Evolutionary conservation across 345 rosid species (phyloP), one percentile per base, ranked within the genome.

Genomic region (Kandelia obovata): DNA sequence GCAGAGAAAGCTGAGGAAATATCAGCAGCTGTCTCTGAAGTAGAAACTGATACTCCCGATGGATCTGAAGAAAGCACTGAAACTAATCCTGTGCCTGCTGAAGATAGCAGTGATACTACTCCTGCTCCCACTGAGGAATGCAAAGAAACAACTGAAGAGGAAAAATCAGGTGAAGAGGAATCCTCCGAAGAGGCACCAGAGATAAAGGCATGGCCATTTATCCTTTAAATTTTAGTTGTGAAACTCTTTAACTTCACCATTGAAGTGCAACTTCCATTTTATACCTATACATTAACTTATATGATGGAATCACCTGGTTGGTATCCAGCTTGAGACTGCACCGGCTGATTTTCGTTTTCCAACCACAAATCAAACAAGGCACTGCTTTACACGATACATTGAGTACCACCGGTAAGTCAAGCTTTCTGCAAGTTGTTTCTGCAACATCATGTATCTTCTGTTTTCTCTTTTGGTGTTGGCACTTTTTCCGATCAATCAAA

Each of bases 281-380:
- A 21, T 52, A 2, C 35, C 32, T 39, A 19, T 26, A 46, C 47
- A 34, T 71, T 71, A 11, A 66, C 65, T 78, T 58, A 20, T 61
- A 13, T 57, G 5, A 2, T 2, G 61, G 53, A 66, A 66, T 46
- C 65, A 53, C 73, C 32, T 78, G 46, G 60, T 59, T 74, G 61
- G 53, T 71, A 47, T 73, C 6, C 84, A 95, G 99, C 86, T 95
- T 72, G 98, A 92, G 86, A 95, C 98, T 20, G 99, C 99, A 68
- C 98, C 98, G 1, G 98, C 97, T 58, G 99, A 95, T 85, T 92
- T 86, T 75, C 98, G 98, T 67, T 95, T 95, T 73, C 99, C 99
- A 23, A 95, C 99, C 55, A 95, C 99, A 39, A 95, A 95, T 83
- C 99, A 95, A 79, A 88, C 98, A 32, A 87, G 99, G 85, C 99